Evolutionary conservation across 495 filamentous ascomycete genomes (phyloP).

Genomic region (Recurvomyces mirabilis): DNA sequence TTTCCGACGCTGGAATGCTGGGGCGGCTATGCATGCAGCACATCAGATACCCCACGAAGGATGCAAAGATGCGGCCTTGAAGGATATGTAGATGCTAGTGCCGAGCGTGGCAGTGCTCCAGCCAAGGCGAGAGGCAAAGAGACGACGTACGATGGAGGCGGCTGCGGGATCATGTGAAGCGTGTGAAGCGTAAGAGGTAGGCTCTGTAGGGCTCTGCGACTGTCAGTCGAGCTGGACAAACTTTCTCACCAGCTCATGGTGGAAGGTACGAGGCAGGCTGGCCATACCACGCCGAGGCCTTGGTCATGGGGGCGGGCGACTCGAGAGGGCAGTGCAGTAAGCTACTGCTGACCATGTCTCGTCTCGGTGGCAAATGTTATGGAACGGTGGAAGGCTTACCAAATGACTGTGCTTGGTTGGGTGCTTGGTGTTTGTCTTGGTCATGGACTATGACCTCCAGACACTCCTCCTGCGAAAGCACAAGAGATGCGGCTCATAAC

Average conservation of each 20-base stretch:
- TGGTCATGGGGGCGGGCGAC: not conserved
- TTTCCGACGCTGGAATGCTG: not conserved
- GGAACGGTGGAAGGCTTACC: too few relatives aligned
- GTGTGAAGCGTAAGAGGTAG: not conserved
- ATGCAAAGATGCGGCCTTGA: not conserved
- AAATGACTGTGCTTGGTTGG: too few relatives aligned
- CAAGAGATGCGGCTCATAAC: too few relatives aligned
- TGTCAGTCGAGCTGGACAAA: not conserved
- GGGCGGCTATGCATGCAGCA: constrained; percentile 3
- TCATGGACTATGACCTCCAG: too few relatives aligned
- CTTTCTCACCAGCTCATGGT: not conserved
- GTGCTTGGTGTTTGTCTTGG: too few relatives aligned
- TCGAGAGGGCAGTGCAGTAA: not conserved
- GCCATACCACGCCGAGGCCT: not conserved
- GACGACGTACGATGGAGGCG: too few relatives aligned
- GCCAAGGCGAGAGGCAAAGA: not conserved
- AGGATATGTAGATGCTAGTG: not conserved
- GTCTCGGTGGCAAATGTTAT: too few relatives aligned
- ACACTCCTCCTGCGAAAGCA: too few relatives aligned
- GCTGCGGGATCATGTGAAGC: too few relatives aligned
- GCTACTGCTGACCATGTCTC: not conserved
- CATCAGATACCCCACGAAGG: not conserved
- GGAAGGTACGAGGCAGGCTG: not conserved
- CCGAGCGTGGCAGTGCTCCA: not conserved
- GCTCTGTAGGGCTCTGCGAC: not conserved